Conservation (phyloP, 2,329 filamentous ascomycete genomes). For the Claviceps digitariae region DNA sequence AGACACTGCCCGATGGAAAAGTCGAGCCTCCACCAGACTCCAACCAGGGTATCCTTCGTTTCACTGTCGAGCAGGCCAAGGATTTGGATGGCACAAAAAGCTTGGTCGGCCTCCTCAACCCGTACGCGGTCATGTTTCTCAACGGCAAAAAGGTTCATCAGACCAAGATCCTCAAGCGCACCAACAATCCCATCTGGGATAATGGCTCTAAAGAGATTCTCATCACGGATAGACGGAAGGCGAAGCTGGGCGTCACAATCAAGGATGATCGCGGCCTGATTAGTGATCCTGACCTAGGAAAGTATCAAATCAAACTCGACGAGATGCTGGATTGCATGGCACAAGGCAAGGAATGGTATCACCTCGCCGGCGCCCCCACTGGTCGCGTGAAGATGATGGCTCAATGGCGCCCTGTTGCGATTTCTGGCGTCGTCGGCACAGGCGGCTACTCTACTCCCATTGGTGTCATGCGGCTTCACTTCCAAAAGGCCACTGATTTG, state of each 20-base stretch:
- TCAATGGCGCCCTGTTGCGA: constrained; percentile 88
- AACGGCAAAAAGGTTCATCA: constrained; percentile 85
- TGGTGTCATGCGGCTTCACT: constrained; percentile 89
- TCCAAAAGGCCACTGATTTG: constrained; percentile 67
- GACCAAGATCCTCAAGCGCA: constrained; percentile 88
- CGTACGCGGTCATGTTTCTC: constrained; percentile 75
- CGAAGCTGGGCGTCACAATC: constrained; percentile 80
- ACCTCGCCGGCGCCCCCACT: constrained; percentile 63
- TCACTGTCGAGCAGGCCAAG: constrained; percentile 91
- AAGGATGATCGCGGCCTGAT: constrained; percentile 88
- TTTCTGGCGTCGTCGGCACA: constrained; percentile 67
- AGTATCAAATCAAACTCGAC: constrained; percentile 88
- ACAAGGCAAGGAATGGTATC: constrained; percentile 95
- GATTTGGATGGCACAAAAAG: constrained; percentile 89
- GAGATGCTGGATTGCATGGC: constrained; percentile 84
- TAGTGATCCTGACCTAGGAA: constrained; percentile 73
- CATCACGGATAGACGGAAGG: constrained; percentile 83
- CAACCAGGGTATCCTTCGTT: constrained; percentile 85
- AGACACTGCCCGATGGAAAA: constrained; percentile 62
- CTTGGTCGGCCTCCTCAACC: constrained; percentile 78
- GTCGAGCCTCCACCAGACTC: constrained; percentile 71
- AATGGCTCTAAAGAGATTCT: constrained; percentile 88
- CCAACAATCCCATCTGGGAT: constrained; percentile 94
- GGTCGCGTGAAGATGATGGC: constrained; percentile 83
- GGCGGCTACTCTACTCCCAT: constrained; percentile 88